Evolutionary conservation across 352 stramenopile genomes (phyloP).

Genomic region (Phytophthora niederhauseri): DNA sequence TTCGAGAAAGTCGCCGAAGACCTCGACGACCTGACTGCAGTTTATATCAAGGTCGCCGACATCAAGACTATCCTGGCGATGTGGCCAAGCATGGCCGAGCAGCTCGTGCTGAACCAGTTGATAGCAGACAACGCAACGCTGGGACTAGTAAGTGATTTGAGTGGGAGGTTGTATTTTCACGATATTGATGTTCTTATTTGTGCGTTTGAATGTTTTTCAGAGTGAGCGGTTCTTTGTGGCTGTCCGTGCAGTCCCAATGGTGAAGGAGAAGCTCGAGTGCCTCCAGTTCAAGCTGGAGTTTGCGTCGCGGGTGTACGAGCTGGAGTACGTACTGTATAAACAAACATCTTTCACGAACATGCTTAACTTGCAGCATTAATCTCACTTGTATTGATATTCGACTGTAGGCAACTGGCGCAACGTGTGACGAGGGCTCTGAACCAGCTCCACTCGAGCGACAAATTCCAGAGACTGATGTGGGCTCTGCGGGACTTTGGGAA

Average conservation of each 20-base stretch:
- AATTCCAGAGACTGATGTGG: constrained; percentile 25
- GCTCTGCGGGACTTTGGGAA: constrained; percentile 39
- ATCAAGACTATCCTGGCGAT: constrained; percentile 40
- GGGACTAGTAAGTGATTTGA: constrained; percentile 23
- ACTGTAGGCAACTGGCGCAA: constrained; percentile 28
- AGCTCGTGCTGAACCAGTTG: constrained; percentile 31
- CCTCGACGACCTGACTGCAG: constrained; percentile 32
- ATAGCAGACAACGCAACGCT: constrained; percentile 22
- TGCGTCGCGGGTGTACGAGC: constrained; percentile 22
- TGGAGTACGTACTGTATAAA: constrained; percentile 21
- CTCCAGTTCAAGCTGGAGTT: constrained; percentile 38
- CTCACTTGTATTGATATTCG: background rate
- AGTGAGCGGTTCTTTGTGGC: constrained; percentile 38
- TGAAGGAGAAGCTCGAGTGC: constrained; percentile 39
- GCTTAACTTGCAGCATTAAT: background rate
- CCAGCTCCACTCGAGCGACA: constrained; percentile 31
- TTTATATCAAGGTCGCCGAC: constrained; percentile 33
- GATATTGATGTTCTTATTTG: background rate
- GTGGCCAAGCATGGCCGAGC: constrained; percentile 37
- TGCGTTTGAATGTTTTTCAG: constrained; percentile 11
- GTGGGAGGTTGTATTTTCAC: background rate
- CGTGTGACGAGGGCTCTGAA: constrained; percentile 39
- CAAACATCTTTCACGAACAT: background rate
- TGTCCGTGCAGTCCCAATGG: constrained; percentile 26
- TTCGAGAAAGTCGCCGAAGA: constrained; percentile 31